These are phyloP conservation scores for Pythium periplocum DNA, from an alignment of 352 stramenopile species.

Conservation along the genomic window DNA sequence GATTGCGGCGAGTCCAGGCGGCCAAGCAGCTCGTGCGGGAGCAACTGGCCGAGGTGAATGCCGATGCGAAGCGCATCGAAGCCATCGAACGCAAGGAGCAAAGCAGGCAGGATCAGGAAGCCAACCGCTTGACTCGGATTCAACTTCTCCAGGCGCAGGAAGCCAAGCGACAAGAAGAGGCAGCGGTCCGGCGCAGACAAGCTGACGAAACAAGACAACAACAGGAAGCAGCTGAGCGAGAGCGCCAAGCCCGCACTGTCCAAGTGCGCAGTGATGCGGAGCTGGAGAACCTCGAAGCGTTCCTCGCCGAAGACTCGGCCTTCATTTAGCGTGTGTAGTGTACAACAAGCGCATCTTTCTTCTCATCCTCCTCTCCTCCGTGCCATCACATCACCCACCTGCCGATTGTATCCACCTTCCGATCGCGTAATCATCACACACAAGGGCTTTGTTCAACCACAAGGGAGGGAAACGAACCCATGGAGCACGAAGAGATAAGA, in stretches of 20 bases:
- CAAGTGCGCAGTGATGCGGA: constrained; percentile 33
- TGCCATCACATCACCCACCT: no score
- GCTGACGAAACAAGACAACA: constrained; percentile 5
- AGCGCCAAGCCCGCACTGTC: constrained; percentile 35
- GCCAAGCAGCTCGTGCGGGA: constrained; percentile 35
- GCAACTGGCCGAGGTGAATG: constrained; percentile 29
- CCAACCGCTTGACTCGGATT: constrained; percentile 45
- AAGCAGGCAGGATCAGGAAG: constrained; percentile 14
- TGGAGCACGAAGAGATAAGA: no score
- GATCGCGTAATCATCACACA: no score
- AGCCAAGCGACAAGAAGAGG: constrained; percentile 21
- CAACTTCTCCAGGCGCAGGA: constrained; percentile 59
- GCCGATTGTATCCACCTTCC: no score
- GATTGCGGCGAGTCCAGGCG: constrained; percentile 42
- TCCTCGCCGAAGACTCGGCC: constrained; percentile 46
- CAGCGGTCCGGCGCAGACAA: constrained; percentile 16
- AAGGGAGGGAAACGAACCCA: no score
- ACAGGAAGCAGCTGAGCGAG: constrained; percentile 25
- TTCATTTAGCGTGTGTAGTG: constrained; percentile 24
- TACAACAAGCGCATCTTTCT: no score
- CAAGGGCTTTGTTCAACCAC: no score
- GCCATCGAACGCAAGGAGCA: constrained; percentile 12
- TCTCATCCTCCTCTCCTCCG: no score
- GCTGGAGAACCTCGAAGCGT: constrained; percentile 54
- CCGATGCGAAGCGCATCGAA: constrained; percentile 17